A percentile compares a stretch with the other conserved stretches of the same genome.
phyloP scores from a whole-genome alignment of 805 yeast genomes.

The Kodamaea nitidulidarum region DNA sequence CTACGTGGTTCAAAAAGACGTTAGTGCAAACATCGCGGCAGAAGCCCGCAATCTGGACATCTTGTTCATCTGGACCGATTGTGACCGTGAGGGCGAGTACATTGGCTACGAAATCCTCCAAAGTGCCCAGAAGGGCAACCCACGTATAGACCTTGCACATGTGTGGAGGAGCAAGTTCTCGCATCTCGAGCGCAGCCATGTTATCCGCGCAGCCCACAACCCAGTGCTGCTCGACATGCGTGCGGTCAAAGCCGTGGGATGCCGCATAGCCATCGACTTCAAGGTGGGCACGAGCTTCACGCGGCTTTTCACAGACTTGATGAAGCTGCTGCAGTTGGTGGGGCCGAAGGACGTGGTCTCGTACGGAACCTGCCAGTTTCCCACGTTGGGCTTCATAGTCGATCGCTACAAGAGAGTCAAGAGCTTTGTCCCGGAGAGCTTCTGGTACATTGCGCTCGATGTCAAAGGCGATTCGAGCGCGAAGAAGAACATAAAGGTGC shows the following conservation, averaged over 20 bases:
- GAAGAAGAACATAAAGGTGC: conserved; percentile 23
- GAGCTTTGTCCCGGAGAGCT: conserved; percentile 68
- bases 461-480: conserved; percentile 36
- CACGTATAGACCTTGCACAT: conserved; percentile 43
- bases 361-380: conserved; percentile 94
- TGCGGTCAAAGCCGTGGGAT: conserved; percentile 78
- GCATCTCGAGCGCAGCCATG: conserved; percentile 75
- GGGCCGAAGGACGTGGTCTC: conserved; percentile 47
- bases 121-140: conserved; percentile 57
- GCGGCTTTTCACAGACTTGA: conserved; percentile 61
- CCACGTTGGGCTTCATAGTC: conserved; percentile 93
- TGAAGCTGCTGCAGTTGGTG: conserved; percentile 33
- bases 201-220: conserved; percentile 66
- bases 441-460: conserved; percentile 68
- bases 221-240: conserved; percentile 62
- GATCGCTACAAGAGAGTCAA: conserved; percentile 79
- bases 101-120: conserved; percentile 80
- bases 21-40: conserved; percentile 61
- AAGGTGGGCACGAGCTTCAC: conserved; percentile 90
- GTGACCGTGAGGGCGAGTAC: conserved; percentile 94
- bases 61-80: conserved; percentile 96
- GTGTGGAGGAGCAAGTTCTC: conserved; percentile 78
- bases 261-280: conserved; percentile 82
- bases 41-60: conserved; percentile 60
- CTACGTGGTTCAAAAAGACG: conserved; percentile 33